Conservation (phyloP, 2,329 filamentous ascomycete species). For the Colletotrichum aenigma region DNA sequence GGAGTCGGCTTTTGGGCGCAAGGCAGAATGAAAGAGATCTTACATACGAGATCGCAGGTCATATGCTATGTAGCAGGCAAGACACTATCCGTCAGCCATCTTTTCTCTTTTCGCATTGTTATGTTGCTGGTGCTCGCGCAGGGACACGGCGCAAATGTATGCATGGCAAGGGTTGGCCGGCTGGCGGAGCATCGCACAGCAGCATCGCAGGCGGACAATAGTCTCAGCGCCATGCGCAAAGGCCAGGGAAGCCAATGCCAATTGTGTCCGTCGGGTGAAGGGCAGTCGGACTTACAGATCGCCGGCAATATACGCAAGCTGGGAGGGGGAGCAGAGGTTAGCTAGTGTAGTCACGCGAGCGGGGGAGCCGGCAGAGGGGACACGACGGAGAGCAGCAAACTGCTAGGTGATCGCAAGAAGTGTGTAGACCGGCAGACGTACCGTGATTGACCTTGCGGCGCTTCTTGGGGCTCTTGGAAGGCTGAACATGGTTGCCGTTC, state of each 20-base stretch:
- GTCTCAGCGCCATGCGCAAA: neutral
- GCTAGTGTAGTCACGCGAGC: conserved; percentile 20
- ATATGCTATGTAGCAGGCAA: conserved; percentile 70
- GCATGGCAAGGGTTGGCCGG: conserved; percentile 7
- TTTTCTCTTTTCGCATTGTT: conserved; percentile 10
- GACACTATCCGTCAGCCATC: conserved; percentile 49
- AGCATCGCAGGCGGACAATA: neutral
- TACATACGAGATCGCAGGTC: conserved; percentile 88
- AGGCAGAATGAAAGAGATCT: conserved; percentile 18
- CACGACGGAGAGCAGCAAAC: conserved; percentile 7
- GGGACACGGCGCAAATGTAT: neutral
- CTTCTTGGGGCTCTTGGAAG: conserved; percentile 72
- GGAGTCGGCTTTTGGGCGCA: neutral
- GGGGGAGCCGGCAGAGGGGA: conserved; percentile 14
- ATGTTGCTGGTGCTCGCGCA: neutral
- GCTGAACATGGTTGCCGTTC: conserved; percentile 31
- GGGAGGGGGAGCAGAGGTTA: conserved; percentile 41
- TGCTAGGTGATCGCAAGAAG: neutral
- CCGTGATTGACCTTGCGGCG: conserved; percentile 89
- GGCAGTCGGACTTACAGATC: conserved; percentile 74
- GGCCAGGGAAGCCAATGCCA: conserved; percentile 8
- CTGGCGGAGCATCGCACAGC: conserved; percentile 14
- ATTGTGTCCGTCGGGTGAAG: conserved; percentile 25
- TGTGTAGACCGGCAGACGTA: conserved; percentile 52
- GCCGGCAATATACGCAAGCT: conserved; percentile 89